A percentile compares a stretch with the other conserved stretches of the same genome.
phyloP scores from a whole-genome alignment of 148 eudicot genomes.

The Diospyros lotus region DNA sequence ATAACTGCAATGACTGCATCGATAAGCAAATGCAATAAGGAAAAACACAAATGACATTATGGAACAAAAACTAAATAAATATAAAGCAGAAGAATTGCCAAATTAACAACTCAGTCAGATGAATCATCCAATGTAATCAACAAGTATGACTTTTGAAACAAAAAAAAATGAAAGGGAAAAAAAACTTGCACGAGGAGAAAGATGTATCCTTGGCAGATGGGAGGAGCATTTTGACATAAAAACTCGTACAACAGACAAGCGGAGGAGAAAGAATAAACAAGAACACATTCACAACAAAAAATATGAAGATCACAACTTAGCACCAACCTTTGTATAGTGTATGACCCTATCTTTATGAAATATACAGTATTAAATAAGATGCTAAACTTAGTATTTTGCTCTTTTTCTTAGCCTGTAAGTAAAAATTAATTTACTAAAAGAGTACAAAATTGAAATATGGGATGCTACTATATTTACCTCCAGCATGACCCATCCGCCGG shows the following conservation, averaged over 20 bases:
- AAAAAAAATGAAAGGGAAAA: no score
- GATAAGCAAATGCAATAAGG: no score
- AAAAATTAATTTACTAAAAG: neutral
- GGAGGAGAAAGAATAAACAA: neutral
- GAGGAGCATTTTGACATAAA: neutral
- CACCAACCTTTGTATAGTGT: neutral
- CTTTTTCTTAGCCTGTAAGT: neutral
- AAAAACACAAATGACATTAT: no score
- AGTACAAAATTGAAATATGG: neutral
- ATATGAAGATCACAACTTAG: neutral
- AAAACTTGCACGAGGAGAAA: no score
- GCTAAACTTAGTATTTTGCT: neutral
- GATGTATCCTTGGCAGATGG: neutral
- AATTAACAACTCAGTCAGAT: neutral
- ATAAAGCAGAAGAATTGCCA: no score
- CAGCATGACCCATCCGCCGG: slow-evolving; percentile 98
- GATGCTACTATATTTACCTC: slow-evolving; percentile 53
- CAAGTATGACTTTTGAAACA: no score
- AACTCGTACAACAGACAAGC: neutral
- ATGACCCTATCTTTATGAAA: neutral
- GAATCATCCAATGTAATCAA: neutral
- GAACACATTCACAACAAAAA: neutral
- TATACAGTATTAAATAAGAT: neutral
- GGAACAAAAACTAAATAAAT: neutral
- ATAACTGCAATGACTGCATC: no score